Percentiles rank a stretch among this genome's conserved stretches.
Evolutionary conservation across 139 green algal species (phyloP).

Genomic region (Penium margaritaceum): DNA sequence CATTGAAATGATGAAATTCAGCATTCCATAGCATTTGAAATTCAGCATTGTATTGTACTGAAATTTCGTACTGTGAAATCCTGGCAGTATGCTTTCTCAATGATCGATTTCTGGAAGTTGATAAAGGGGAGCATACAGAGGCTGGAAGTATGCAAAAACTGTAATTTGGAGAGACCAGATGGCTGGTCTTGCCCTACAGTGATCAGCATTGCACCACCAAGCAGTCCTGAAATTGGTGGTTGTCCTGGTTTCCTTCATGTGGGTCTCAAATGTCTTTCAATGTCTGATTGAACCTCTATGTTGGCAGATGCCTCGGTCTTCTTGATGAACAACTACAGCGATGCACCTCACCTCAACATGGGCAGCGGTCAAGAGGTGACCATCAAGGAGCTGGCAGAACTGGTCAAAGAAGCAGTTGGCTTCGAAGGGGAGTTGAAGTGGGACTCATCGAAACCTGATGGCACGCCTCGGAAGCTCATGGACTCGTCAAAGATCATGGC

Average conservation of each 20-base stretch:
- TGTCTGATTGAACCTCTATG: neutral
- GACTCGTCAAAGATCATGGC: conserved; percentile 25
- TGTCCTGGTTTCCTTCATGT: neutral
- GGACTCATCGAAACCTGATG: conserved; percentile 40
- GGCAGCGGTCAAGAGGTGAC: conserved; percentile 36
- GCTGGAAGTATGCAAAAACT: neutral
- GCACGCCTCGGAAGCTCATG: conserved; percentile 43
- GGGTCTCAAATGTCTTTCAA: neutral
- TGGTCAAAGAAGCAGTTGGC: conserved; percentile 44
- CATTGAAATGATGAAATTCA: too few species aligned
- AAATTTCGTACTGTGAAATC: too few species aligned
- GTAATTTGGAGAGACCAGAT: too few species aligned
- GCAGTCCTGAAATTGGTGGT: neutral
- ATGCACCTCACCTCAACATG: conserved; percentile 36
- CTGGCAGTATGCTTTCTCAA: too few species aligned
- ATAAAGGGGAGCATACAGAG: too few species aligned
- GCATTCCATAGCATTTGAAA: too few species aligned
- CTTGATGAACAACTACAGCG: conserved; percentile 46
- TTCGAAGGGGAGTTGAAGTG: conserved; percentile 38
- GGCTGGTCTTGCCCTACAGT: neutral
- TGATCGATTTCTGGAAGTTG: too few species aligned
- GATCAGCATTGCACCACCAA: neutral
- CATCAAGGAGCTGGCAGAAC: conserved; percentile 39
- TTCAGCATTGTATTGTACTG: too few species aligned
- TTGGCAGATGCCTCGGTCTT: conserved; percentile 33